phyloP scores from a whole-genome alignment of 2,329 filamentous ascomycete species.

The Elsinoe arachidis region DNA sequence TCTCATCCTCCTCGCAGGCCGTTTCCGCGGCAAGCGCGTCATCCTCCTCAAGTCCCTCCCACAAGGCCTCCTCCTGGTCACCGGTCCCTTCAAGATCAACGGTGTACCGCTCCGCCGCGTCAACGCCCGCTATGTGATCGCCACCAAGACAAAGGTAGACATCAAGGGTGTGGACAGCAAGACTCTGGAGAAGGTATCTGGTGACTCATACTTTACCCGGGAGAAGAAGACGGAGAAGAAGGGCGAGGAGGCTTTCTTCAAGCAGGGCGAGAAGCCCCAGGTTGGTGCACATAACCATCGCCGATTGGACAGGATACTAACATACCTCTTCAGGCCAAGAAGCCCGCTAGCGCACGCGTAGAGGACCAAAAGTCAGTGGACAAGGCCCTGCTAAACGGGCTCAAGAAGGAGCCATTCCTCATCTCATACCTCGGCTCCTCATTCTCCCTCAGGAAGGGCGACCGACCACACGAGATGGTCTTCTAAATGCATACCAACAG shows the following conservation, averaged over 20 bases:
- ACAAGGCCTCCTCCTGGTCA: slow-evolving; percentile 97
- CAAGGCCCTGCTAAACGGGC: slow-evolving; percentile 86
- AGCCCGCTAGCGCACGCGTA: slow-evolving; percentile 84
- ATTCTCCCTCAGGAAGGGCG: slow-evolving; percentile 98
- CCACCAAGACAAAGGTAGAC: slow-evolving; percentile 78
- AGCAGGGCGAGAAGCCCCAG: slow-evolving; percentile 96
- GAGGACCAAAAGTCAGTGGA: slow-evolving; percentile 98
- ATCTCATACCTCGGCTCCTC: slow-evolving; percentile 86
- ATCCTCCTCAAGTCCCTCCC: slow-evolving; percentile 96
- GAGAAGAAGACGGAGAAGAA: slow-evolving; percentile 95
- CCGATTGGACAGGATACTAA: background rate
- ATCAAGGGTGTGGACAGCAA: slow-evolving; percentile 69
- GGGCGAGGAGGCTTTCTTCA: slow-evolving; percentile 98
- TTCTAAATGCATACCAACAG: slow-evolving; percentile 58
- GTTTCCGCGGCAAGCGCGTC: slow-evolving; percentile 99
- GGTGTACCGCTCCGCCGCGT: slow-evolving; percentile 92
- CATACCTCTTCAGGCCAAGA: slow-evolving; percentile 50
- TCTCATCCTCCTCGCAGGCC: slow-evolving; percentile 97
- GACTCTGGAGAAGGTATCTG: slow-evolving; percentile 68
- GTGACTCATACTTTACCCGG: slow-evolving; percentile 86
- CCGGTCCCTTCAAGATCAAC: slow-evolving; percentile 99
- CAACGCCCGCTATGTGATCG: slow-evolving; percentile 89
- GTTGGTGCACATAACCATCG: slow-evolving; percentile 45
- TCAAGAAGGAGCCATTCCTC: slow-evolving; percentile 98
- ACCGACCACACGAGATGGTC: slow-evolving; percentile 99